Evolutionary conservation across 2,329 filamentous ascomycete genomes (phyloP), one percentile per base, ranked within the genome.

Genomic region (Eutypella sp.): DNA sequence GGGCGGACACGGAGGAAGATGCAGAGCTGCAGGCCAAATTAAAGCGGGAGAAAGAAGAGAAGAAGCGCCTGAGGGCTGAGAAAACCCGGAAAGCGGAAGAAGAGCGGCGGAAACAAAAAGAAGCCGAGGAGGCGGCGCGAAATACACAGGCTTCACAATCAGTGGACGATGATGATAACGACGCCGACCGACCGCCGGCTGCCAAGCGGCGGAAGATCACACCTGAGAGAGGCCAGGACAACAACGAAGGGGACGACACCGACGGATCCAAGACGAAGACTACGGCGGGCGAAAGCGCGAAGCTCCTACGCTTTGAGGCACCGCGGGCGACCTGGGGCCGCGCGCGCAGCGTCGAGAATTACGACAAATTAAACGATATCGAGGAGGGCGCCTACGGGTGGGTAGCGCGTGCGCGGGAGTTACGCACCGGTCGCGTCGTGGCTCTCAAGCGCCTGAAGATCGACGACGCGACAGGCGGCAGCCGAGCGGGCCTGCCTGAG

Each of bases 341-440:
- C 47, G 87, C 85, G 60, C 78, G 87, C 49, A 87, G 87, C 62
- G 85, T 95, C 22, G 86, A 92, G 60, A 85, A 89, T 61, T 99
- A 91, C 69, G 88, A 96, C 59, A 87, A 88, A 56, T 75, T 99
- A 47, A 99, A 99, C 66, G 87, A 93, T 63, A 99, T 99, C 59
- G 93, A 97, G 67, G 93, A 99, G 71, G 93, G 93, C 29, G 90
- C 90, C 8, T 99, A 99, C 67, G 93, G 93, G 39, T 92, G 85
- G 79, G 93, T 99, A 4, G 91, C 91, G 45, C 79, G 93, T 47
- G 93, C 90, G 11, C 84, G 77, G 50, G 85, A 95, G 57, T 73
- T 78, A 25, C 70, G 74, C 4, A 92, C 87, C 0, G 87, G 87
- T 27, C 79, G 85, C 47, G 78, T 99, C 6, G 91, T 97, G 18